Conservation (phyloP, 2,329 filamentous ascomycete genomes). For the Exophiala bonariae region DNA sequence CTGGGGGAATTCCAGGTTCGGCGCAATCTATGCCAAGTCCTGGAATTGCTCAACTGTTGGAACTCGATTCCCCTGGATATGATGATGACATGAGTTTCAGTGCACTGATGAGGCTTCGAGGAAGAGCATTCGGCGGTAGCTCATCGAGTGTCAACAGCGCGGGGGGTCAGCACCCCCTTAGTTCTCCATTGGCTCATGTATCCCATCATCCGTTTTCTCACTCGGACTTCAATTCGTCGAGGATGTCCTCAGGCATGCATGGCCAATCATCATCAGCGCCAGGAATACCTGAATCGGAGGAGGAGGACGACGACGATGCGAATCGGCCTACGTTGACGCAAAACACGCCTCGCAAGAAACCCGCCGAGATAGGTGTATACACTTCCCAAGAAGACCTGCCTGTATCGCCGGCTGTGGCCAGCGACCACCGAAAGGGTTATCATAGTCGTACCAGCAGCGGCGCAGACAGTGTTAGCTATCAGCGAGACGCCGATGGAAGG, state of each 20-base stretch:
- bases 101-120: conserved; percentile 70
- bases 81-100: conserved; percentile 73
- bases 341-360: conserved; percentile 27
- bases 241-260: conserved; percentile 18
- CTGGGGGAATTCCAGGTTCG: conserved; percentile 44
- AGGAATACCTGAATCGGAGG: conserved; percentile 30
- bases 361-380: conserved; percentile 13
- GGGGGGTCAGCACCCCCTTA: conserved; percentile 34
- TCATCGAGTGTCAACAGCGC: conserved; percentile 67
- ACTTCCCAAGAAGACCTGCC: conserved; percentile 24
- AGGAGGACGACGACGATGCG: conserved; percentile 28
- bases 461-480: conserved; percentile 38
- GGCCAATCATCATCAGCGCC: conserved; percentile 20
- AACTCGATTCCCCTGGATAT: conserved; percentile 49
- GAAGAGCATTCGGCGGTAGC: conserved; percentile 77
- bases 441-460: conserved; percentile 38
- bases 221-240: conserved; percentile 8
- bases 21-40: conserved; percentile 64
- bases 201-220: conserved; percentile 30
- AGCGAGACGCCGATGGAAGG: conserved; percentile 33
- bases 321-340: conserved; percentile 29
- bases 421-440: conserved; percentile 20
- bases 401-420: conserved; percentile 11
- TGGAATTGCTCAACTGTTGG: conserved; percentile 73
- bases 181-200: conserved; percentile 38